Base-by-base conservation (phyloP, 208 protist species). In the Acanthamoeba quina region DNA sequence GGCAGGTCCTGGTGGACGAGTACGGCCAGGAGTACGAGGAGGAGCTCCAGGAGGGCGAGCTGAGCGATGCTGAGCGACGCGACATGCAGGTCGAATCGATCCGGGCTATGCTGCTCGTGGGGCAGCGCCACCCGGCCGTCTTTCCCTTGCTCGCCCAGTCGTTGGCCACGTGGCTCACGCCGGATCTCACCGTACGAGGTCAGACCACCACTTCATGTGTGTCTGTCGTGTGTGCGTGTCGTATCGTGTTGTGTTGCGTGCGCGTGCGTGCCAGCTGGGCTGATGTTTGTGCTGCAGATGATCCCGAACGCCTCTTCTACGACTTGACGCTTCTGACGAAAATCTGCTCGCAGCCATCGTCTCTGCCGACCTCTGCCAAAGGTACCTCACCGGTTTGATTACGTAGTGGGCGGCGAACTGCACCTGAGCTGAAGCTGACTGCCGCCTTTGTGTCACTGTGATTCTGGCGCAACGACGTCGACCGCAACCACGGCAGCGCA, bases 271-370 rank as follows among this genome's bases (percentile, higher is more conserved):
- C n/a, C n/a, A n/a, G n/a, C n/a, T n/a, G n/a, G n/a, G n/a, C n/a
- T 41, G 5, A 83, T 54, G 17, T 47, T 52, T 60, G 24, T 52
- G 2, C 17, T 89, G 47, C 80, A 89, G 80, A 89, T 89, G 80
- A 89, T 37, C 47, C 47, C 17, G 80, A 89, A 31, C 80, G 49
- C 15, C 52, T 89, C 31, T 89, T 89, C 31, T 89, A 89, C 47
- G 80, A 68, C 49, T 37, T 89, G 58, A 89, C 80, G 15, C 11
- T 89, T 37, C 58, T 89, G 17, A 26, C 49, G 44, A 7, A n/a
- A 2, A 68, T 56, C 24, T 89, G 80, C 80, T 56, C 80, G 19
- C 80, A 29, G 13, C 31, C 49, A n/a, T 26, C 26, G 13, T 7
- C 17, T 5, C 58, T 89, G 11, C 3, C 80, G 44, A 10, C 80